Percentiles rank a stretch among this genome's conserved stretches.
phyloP scores from a whole-genome alignment of 306 rosid genomes.

The Citrullus colocynthis region DNA sequence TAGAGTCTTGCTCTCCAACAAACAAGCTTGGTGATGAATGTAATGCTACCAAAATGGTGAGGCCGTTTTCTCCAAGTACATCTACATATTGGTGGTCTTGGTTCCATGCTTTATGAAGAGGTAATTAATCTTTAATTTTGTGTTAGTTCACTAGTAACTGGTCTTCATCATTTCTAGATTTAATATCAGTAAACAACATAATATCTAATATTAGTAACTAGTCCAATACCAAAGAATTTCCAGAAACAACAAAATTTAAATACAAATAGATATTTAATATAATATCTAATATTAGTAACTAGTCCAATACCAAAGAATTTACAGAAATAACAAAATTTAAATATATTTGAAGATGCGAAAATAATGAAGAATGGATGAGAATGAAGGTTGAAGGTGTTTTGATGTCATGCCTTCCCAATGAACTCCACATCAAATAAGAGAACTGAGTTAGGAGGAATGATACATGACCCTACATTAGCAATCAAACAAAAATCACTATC shows the following conservation, averaged over 20 bases:
- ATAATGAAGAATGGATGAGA: background rate
- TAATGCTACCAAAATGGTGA: background rate
- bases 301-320: too few species aligned
- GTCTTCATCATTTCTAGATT: too few species aligned
- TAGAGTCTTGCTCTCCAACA: background rate
- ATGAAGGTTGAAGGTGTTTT: background rate
- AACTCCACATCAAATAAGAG: slow-evolving; percentile 86
- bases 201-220: too few species aligned
- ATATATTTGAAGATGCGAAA: too few species aligned
- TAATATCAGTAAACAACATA: too few species aligned
- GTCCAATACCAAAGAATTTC: too few species aligned
- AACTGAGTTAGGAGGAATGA: slow-evolving; percentile 80
- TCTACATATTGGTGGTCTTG: background rate
- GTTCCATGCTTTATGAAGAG: background rate
- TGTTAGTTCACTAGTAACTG: too few species aligned
- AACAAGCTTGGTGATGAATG: background rate
- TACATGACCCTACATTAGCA: slow-evolving; percentile 55
- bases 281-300: too few species aligned
- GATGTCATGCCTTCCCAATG: slow-evolving; percentile 43
- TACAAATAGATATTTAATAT: too few species aligned
- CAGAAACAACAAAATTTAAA: too few species aligned
- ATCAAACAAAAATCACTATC: background rate
- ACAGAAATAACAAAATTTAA: too few species aligned
- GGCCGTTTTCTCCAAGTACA: background rate
- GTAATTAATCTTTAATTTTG: too few species aligned